Evolutionary conservation across 768 basidiomycete genomes (phyloP).

Genomic region (Termitomyces sp.): DNA sequence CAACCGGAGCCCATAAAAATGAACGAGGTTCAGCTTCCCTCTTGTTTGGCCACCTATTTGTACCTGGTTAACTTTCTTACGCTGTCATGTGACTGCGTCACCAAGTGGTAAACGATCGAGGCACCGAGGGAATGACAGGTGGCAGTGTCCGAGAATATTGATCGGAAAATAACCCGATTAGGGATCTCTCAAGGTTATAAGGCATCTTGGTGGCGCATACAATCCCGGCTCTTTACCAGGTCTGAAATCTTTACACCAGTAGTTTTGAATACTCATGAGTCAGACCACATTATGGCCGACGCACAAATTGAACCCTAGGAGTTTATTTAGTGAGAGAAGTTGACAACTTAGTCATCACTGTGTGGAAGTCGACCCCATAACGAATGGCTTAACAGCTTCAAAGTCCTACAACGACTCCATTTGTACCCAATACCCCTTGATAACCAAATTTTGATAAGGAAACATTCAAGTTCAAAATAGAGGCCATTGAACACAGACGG

Average conservation of each 20-base stretch:
- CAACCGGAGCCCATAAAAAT: conserved; percentile 17
- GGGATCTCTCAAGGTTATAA: background rate
- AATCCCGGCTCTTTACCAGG: background rate
- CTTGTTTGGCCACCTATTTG: conserved; percentile 33
- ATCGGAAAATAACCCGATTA: background rate
- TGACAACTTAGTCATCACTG: background rate
- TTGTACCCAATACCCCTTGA: too few species aligned
- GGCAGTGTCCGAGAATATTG: background rate
- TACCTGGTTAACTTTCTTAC: conserved; percentile 6
- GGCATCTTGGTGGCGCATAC: background rate
- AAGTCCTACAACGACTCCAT: background rate
- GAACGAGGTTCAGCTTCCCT: conserved; percentile 10
- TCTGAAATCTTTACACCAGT: background rate
- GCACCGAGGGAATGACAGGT: background rate
- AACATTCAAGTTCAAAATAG: too few species aligned
- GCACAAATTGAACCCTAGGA: background rate
- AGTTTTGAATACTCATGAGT: background rate
- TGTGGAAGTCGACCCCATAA: too few species aligned
- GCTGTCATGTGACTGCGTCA: background rate
- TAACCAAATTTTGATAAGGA: too few species aligned
- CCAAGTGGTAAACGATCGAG: background rate
- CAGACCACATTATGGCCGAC: background rate
- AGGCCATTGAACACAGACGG: too few species aligned
- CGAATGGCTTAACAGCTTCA: too few species aligned
- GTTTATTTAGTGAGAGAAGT: background rate